phyloP scores from a whole-genome alignment of 2,329 filamentous ascomycete species.

The Macrophomina phaseolina region DNA sequence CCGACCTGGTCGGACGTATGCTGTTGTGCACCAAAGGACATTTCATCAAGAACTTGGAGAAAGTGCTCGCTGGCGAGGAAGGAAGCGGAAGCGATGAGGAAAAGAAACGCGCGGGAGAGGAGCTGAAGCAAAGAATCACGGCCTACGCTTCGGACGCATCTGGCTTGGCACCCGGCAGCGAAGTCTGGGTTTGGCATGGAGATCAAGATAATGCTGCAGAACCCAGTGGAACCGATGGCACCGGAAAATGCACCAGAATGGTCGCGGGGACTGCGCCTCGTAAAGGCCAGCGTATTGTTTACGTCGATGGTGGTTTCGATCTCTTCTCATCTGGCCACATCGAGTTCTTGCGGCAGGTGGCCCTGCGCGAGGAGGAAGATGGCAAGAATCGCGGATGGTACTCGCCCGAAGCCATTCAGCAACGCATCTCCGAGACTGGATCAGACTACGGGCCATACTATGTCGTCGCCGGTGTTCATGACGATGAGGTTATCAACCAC shows the following conservation, averaged over 20 bases:
- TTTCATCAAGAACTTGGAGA: constrained; percentile 82
- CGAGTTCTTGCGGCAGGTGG: constrained; percentile 84
- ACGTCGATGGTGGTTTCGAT: constrained; percentile 96
- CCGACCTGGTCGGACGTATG: constrained; percentile 98
- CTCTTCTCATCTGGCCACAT: constrained; percentile 97
- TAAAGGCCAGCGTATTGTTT: constrained; percentile 83
- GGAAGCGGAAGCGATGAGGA: constrained; percentile 73
- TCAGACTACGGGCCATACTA: constrained; percentile 82
- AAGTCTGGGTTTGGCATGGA: constrained; percentile 81
- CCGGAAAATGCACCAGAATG: constrained; percentile 69
- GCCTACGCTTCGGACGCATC: constrained; percentile 89
- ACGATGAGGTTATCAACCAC: constrained; percentile 92
- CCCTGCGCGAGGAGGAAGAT: constrained; percentile 72
- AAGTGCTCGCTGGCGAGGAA: constrained; percentile 71
- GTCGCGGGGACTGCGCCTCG: constrained; percentile 73
- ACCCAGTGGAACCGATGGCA: constrained; percentile 58
- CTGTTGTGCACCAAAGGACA: constrained; percentile 92
- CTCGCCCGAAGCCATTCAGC: constrained; percentile 64
- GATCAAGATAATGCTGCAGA: constrained; percentile 32
- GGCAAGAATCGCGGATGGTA: constrained; percentile 77
- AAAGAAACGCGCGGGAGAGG: constrained; percentile 64
- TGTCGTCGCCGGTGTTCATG: constrained; percentile 91
- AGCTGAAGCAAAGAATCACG: constrained; percentile 77
- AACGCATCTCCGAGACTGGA: constrained; percentile 67
- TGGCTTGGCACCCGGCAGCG: constrained; percentile 76